These are phyloP conservation scores for Perkinsus olseni DNA, from an alignment of 169 alveolate species.

Conservation along the genomic window DNA sequence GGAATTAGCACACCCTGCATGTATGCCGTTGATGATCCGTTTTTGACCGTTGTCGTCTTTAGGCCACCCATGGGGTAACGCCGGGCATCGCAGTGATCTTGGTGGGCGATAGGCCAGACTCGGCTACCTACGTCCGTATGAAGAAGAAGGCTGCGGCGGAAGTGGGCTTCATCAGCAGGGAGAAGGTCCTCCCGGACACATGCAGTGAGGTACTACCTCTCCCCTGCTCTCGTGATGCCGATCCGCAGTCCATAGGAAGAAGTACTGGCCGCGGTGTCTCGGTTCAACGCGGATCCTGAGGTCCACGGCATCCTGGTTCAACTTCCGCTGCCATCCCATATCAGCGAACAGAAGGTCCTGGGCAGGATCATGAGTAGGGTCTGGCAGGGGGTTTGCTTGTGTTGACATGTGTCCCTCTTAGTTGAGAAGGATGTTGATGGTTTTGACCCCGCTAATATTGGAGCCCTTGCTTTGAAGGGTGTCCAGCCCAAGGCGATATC, in stretches of 20 bases:
- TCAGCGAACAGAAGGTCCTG: constrained; percentile 36
- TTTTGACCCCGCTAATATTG: constrained; percentile 41
- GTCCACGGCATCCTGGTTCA: constrained; percentile 49
- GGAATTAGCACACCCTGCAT: too few species aligned
- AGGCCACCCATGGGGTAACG: background rate
- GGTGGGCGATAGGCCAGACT: constrained; percentile 18
- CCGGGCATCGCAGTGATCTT: constrained; percentile 16
- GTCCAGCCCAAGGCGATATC: constrained; percentile 33
- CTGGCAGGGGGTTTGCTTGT: background rate
- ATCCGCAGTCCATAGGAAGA: constrained; percentile 18
- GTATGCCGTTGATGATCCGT: background rate
- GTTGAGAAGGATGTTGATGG: constrained; percentile 64
- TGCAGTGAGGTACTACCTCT: background rate
- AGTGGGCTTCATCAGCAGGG: constrained; percentile 11
- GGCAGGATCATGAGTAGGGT: constrained; percentile 16
- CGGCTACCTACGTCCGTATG: constrained; percentile 17
- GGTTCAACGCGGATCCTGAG: constrained; percentile 26
- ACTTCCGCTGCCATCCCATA: constrained; percentile 51
- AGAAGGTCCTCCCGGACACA: background rate
- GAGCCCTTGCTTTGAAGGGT: constrained; percentile 35
- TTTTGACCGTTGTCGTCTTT: background rate
- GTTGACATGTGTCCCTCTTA: background rate
- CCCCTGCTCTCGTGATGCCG: too few species aligned
- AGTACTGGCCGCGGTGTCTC: constrained; percentile 24
- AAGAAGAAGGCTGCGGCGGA: constrained; percentile 20